Base-by-base conservation (phyloP, 306 rosid genomes). In the Sicyos baderoa region DNA sequence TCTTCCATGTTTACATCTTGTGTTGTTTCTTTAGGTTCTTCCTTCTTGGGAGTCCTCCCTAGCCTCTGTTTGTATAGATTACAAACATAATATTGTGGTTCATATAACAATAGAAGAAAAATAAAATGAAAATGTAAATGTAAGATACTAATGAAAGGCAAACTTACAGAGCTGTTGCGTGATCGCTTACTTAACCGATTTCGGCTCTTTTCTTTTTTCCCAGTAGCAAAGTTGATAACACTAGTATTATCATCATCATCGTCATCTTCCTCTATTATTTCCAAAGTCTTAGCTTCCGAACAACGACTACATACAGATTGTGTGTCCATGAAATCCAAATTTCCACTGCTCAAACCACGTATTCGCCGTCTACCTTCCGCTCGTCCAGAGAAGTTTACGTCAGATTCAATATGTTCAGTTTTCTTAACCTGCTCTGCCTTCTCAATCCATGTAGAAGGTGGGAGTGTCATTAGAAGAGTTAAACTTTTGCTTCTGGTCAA, bases 161-260 rank as follows among this genome's bases (percentile, higher is more conserved):
- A 49, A 19, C 86, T 79, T 77, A 87, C 88, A 81, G 66, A 21
- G 25, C 64, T 54, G 16, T 62, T 75, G 50, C 62, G 42, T 4
- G 75, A 74, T 77, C 71, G 80, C 47, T 55, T 68, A 65, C 72
- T 80, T 44, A 69, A 14, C 37, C 79, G 76, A 42, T 18, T 67
- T 63, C 62, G 76, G 74, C 79, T 58, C 77, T 15, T 78, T 70
- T 72, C 73, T 17, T 75, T 78, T 76, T 71, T 73, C 71, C 21
- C 80, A 7, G 76, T 71, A 9, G 55, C 74, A 69, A 79, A 93
- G 64, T 84, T 84, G 67, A 86, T 77, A 71, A 85, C 87, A 40
- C 96, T 89, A 9, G 85, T 50, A 49, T 80, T 79, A 64, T 93
- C 96, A 65, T 93, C 35, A 29, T 29, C 35, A 5, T 29, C 94